Conservation (phyloP, 2,329 filamentous ascomycete species). For the Apiospora marii region DNA sequence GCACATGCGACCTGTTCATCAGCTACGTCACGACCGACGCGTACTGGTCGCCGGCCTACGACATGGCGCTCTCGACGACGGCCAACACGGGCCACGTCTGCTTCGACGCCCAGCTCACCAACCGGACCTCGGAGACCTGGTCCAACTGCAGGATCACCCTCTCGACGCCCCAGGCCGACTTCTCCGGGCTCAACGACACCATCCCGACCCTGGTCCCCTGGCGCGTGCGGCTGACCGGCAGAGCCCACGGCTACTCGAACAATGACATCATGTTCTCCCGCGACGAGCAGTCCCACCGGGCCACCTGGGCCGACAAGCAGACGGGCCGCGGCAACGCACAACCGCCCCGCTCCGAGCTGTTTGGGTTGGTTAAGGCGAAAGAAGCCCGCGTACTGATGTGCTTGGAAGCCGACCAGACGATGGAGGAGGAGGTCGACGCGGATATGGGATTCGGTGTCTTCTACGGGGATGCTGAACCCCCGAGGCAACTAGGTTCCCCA, state of each 20-base stretch:
- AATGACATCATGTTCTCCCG: slow-evolving; percentile 47
- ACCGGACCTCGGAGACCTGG: slow-evolving; percentile 71
- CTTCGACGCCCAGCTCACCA: slow-evolving; percentile 70
- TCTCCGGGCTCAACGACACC: slow-evolving; percentile 61
- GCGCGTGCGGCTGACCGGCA: slow-evolving; percentile 57
- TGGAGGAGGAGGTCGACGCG: not conserved
- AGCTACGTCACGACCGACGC: slow-evolving; percentile 66
- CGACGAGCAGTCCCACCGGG: slow-evolving; percentile 47
- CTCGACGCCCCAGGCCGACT: slow-evolving; percentile 69
- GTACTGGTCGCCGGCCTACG: slow-evolving; percentile 68
- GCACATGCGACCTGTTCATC: slow-evolving; percentile 57
- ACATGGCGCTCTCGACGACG: slow-evolving; percentile 66
- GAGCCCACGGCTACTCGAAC: slow-evolving; percentile 24
- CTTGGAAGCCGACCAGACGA: not conserved
- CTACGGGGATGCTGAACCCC: not conserved
- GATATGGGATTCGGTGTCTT: not conserved
- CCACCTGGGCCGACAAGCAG: slow-evolving; percentile 40
- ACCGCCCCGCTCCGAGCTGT: slow-evolving; percentile 45
- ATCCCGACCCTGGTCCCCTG: slow-evolving; percentile 64
- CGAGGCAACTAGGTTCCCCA: not conserved
- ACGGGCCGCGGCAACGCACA: slow-evolving; percentile 31
- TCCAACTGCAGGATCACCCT: slow-evolving; percentile 65
- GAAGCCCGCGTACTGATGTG: not conserved
- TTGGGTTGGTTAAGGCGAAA: slow-evolving; percentile 39
- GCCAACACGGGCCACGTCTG: slow-evolving; percentile 59